phyloP scores from a whole-genome alignment of 164 flowering plant species.

The Stephania yunnanensis region DNA sequence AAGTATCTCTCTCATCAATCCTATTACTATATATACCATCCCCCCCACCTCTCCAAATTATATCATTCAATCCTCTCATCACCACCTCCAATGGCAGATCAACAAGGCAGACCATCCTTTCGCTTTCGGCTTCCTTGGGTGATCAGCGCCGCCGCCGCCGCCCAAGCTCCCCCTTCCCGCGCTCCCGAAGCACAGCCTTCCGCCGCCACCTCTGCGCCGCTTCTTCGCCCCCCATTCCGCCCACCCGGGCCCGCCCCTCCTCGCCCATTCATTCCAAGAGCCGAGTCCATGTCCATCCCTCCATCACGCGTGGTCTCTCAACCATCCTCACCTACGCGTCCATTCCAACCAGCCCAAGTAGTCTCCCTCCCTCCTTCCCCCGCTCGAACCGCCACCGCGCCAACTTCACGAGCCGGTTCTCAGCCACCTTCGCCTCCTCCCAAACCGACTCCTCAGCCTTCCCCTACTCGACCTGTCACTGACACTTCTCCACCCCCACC shows the following conservation, averaged over 20 bases:
- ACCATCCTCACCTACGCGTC: slow-evolving; percentile 20
- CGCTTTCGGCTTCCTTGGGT: slow-evolving; percentile 51
- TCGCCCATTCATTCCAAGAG: slow-evolving; percentile 1
- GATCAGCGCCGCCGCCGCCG: slow-evolving; percentile 6
- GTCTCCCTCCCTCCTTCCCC: slow-evolving; percentile 4
- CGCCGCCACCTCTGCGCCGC: slow-evolving; percentile 9
- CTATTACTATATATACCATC: slow-evolving; percentile 21
- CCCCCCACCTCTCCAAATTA: neutral
- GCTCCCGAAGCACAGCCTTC: slow-evolving; percentile 11
- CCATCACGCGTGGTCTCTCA: slow-evolving; percentile 10
- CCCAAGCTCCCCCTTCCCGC: neutral
- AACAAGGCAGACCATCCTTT: slow-evolving; percentile 24
- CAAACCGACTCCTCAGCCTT: slow-evolving; percentile 3
- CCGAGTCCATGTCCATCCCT: neutral
- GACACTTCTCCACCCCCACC: neutral
- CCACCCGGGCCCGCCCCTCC: slow-evolving; percentile 27
- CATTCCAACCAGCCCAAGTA: neutral
- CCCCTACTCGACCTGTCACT: slow-evolving; percentile 9
- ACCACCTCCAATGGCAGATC: slow-evolving; percentile 27
- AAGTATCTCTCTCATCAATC: slow-evolving; percentile 29
- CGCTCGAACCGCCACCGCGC: neutral
- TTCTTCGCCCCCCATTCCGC: slow-evolving; percentile 21
- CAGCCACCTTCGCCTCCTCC: slow-evolving; percentile 7
- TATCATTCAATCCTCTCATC: neutral
- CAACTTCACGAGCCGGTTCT: neutral